A percentile compares a stretch with the other conserved stretches of the same genome.
Conservation (phyloP, 23 red algal species). For the Gracilaria domingensis region DNA sequence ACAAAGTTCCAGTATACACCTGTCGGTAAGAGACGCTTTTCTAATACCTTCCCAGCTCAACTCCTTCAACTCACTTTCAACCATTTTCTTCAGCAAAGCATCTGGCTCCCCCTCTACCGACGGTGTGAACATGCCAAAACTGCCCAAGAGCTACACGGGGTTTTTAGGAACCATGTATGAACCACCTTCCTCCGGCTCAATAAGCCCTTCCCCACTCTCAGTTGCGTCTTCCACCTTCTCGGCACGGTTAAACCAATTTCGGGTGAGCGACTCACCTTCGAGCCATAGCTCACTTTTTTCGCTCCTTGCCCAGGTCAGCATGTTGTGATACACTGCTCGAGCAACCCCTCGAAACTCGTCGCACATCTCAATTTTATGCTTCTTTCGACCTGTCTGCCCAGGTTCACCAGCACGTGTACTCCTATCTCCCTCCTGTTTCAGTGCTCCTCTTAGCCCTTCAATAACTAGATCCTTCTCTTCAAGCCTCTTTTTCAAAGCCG, state of each 20-base stretch:
- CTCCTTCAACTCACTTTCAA: not conserved
- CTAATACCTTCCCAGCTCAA: not conserved
- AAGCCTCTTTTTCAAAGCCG: not conserved
- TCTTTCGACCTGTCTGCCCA: not conserved
- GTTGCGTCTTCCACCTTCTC: not conserved
- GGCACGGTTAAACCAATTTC: not conserved
- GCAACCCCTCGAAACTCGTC: not conserved
- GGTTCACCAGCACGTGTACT: not conserved
- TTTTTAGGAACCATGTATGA: not conserved
- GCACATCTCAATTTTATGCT: not conserved
- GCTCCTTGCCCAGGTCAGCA: not conserved
- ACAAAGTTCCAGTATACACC: no score
- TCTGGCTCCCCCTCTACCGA: not conserved
- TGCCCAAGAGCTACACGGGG: not conserved
- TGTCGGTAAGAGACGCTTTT: no score
- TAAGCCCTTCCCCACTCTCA: not conserved
- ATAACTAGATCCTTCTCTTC: not conserved
- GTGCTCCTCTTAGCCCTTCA: not conserved
- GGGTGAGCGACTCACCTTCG: not conserved
- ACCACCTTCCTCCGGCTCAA: not conserved
- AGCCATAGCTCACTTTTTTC: not conserved
- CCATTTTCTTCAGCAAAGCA: not conserved
- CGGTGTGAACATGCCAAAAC: not conserved
- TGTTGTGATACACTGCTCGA: not conserved
- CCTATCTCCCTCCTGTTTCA: not conserved